phyloP scores from a whole-genome alignment of 805 yeast genomes.

The Lachancea meyersii region DNA sequence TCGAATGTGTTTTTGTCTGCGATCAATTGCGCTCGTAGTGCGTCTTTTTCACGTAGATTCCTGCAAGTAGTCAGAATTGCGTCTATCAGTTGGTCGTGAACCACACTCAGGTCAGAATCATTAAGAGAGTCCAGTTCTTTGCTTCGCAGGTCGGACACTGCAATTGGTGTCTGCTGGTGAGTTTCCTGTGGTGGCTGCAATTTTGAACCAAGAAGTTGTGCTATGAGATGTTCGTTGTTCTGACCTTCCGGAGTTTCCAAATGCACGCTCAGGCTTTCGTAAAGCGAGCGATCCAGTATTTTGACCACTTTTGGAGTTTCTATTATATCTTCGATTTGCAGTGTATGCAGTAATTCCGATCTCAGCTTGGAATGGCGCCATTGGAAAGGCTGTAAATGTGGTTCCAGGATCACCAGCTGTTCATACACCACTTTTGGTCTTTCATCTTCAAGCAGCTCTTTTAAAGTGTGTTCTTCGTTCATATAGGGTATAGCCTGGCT shows the following conservation, averaged over 20 bases:
- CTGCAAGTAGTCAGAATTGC: slow-evolving; percentile 22
- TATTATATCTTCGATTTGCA: slow-evolving; percentile 20
- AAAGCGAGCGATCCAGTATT: neutral
- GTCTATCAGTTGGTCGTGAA: slow-evolving; percentile 27
- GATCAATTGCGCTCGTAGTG: slow-evolving; percentile 40
- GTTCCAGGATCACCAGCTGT: slow-evolving; percentile 23
- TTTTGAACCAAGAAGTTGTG: neutral
- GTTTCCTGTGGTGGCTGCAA: neutral
- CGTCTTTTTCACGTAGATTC: slow-evolving; percentile 35
- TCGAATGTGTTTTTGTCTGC: slow-evolving; percentile 75
- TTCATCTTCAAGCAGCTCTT: slow-evolving; percentile 21
- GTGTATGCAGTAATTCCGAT: slow-evolving; percentile 22
- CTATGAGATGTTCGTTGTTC: neutral
- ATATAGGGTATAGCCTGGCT: neutral
- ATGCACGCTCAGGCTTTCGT: neutral
- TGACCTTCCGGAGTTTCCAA: neutral
- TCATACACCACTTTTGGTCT: slow-evolving; percentile 30
- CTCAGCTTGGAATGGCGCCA: slow-evolving; percentile 28
- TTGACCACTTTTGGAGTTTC: slow-evolving; percentile 2
- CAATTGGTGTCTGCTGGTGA: neutral
- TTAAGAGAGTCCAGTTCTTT: slow-evolving; percentile 9
- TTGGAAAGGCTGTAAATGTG: slow-evolving; percentile 20
- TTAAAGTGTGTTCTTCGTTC: slow-evolving; percentile 7
- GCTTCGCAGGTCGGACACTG: slow-evolving; percentile 8
- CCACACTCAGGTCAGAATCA: slow-evolving; percentile 12